These are phyloP conservation scores for Lycium ferocissimum DNA, from an alignment of 257 asterid genomes.

Conservation along the genomic window DNA sequence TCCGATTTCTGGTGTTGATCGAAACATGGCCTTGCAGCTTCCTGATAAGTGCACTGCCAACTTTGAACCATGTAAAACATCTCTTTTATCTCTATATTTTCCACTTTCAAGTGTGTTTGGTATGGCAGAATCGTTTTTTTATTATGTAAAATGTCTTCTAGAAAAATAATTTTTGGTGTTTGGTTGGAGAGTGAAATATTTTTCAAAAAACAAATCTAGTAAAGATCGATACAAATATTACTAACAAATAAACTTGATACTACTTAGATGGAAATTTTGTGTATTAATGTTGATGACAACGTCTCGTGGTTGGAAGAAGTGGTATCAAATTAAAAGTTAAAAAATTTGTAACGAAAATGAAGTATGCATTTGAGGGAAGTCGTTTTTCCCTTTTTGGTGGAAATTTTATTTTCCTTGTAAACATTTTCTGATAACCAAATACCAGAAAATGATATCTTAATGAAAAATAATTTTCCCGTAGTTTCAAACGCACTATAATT, in stretches of 20 bases:
- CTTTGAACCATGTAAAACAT: conserved; percentile 75
- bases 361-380: not conserved
- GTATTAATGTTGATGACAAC: not conserved
- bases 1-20: conserved; percentile 87
- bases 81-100: not conserved
- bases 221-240: too few species aligned
- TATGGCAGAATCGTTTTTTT: not conserved
- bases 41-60: conserved; percentile 83
- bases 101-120: not conserved
- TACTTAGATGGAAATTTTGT: not conserved
- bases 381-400: not conserved
- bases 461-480: not conserved
- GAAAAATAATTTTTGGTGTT: not conserved
- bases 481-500: not conserved
- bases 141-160: not conserved
- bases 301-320: not conserved
- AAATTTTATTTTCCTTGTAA: too few species aligned
- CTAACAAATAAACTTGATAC: too few species aligned
- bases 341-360: not conserved
- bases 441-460: not conserved
- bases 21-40: conserved; percentile 79
- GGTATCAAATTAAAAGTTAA: not conserved
- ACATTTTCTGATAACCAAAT: not conserved
- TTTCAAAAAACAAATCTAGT: not conserved
- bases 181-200: not conserved